Conservation (phyloP, 2,329 filamentous ascomycete species). For the Xylaria sp. region DNA sequence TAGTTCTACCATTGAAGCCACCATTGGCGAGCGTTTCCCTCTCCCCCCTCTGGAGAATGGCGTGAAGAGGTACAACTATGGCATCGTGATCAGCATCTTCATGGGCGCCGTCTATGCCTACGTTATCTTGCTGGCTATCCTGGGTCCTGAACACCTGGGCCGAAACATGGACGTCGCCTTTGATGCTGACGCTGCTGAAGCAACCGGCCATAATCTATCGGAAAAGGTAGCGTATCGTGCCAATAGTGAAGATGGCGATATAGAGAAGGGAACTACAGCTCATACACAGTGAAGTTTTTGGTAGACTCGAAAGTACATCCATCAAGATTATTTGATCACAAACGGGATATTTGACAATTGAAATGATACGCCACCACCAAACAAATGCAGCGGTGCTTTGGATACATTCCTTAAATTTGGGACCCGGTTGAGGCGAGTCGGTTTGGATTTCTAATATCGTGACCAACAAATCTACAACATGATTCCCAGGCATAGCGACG, state of each 20-base stretch:
- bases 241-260: constrained; percentile 44
- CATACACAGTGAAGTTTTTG: constrained; percentile 36
- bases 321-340: background rate
- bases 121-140: constrained; percentile 69
- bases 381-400: background rate
- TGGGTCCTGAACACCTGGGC: constrained; percentile 68
- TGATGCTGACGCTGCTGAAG: constrained; percentile 61
- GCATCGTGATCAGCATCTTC: constrained; percentile 89
- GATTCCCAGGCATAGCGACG: background rate
- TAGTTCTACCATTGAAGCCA: constrained; percentile 80
- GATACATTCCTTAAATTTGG: constrained; percentile 6
- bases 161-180: constrained; percentile 63
- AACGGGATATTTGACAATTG: background rate
- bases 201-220: constrained; percentile 53
- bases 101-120: constrained; percentile 83
- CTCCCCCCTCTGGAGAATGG: constrained; percentile 66
- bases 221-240: constrained; percentile 50
- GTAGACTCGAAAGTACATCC: background rate
- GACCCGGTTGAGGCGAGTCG: constrained; percentile 7
- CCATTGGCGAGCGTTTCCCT: constrained; percentile 79
- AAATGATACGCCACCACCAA: background rate
- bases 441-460: constrained; percentile 17
- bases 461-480: background rate
- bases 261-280: constrained; percentile 45
- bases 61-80: constrained; percentile 73